Evolutionary conservation across 768 basidiomycete genomes (phyloP).

Genomic region (Boletus subparvulus): DNA sequence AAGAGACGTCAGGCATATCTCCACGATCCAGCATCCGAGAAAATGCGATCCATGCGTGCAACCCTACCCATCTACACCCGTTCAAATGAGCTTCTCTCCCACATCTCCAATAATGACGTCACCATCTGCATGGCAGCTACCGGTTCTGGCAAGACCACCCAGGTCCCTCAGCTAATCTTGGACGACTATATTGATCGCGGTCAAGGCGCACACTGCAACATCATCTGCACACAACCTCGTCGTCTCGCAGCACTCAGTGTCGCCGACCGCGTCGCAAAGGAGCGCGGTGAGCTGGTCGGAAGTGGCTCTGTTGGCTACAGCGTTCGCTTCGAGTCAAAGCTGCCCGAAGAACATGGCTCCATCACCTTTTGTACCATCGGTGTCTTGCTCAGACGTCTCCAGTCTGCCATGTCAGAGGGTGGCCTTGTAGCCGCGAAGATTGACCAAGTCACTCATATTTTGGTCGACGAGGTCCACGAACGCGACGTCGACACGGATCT

Average conservation of each 20-base stretch:
- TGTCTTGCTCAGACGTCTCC: constrained; percentile 83
- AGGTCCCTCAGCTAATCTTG: constrained; percentile 89
- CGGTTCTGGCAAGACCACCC: constrained; percentile 93
- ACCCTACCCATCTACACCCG: constrained; percentile 75
- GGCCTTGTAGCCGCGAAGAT: constrained; percentile 40
- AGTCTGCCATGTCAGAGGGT: constrained; percentile 60
- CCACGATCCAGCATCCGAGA: constrained; percentile 53
- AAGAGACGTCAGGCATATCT: constrained; percentile 59
- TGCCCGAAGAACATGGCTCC: constrained; percentile 76
- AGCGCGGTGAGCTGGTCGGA: constrained; percentile 75
- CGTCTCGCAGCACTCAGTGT: constrained; percentile 90
- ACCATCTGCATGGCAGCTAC: constrained; percentile 89
- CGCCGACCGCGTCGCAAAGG: constrained; percentile 86
- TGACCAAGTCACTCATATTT: constrained; percentile 82
- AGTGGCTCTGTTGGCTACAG: constrained; percentile 78
- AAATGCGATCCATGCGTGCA: constrained; percentile 65
- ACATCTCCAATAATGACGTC: constrained; percentile 76
- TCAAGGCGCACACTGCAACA: constrained; percentile 83
- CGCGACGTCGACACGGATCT: constrained; percentile 93
- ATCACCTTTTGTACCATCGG: constrained; percentile 94
- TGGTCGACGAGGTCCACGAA: constrained; percentile 97
- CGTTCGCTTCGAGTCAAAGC: constrained; percentile 84
- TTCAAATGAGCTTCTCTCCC: constrained; percentile 61
- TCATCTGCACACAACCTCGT: constrained; percentile 92
- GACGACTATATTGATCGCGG: constrained; percentile 77